These are phyloP conservation scores for Alternaria alternata DNA, from an alignment of 2,329 filamentous ascomycete genomes.

Conservation along the genomic window DNA sequence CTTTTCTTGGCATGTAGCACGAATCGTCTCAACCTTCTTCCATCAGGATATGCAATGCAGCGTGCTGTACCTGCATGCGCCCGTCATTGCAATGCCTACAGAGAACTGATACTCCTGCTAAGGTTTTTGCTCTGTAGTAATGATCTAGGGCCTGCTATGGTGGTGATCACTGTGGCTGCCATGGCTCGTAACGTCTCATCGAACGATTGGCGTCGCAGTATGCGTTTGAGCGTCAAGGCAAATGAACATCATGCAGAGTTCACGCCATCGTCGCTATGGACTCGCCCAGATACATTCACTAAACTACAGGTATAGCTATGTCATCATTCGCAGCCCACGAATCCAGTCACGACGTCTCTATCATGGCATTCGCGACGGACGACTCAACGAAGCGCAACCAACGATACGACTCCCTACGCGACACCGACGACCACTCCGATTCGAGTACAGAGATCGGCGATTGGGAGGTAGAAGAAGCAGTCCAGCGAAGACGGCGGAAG, in stretches of 20 bases:
- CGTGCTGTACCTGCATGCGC: not conserved
- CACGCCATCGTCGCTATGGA: not conserved
- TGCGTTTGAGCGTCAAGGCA: conserved; percentile 22
- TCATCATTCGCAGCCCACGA: conserved; percentile 17
- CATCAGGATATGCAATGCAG: not conserved
- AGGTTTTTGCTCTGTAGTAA: not conserved
- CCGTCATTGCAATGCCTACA: not conserved
- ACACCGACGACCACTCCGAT: conserved; percentile 30
- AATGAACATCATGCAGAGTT: conserved; percentile 5
- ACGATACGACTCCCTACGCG: conserved; percentile 36
- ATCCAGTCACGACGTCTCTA: conserved; percentile 25
- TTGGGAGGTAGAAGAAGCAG: conserved; percentile 27
- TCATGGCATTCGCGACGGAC: conserved; percentile 10
- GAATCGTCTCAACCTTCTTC: not conserved
- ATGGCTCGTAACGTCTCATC: conserved; percentile 14
- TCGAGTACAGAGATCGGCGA: conserved; percentile 43
- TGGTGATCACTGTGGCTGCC: not conserved
- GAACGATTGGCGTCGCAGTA: conserved; percentile 40
- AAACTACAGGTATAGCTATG: conserved; percentile 7
- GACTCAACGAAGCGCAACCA: conserved; percentile 29
- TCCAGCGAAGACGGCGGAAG: conserved; percentile 13
- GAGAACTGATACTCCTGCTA: not conserved
- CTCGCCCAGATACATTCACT: not conserved
- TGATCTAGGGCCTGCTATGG: not conserved
- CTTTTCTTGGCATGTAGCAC: not conserved